Evolutionary conservation across 225 moss, liverwort and hornwort species (phyloP), one percentile per base, ranked within the genome.

Genomic region (Polytrichum formosum): DNA sequence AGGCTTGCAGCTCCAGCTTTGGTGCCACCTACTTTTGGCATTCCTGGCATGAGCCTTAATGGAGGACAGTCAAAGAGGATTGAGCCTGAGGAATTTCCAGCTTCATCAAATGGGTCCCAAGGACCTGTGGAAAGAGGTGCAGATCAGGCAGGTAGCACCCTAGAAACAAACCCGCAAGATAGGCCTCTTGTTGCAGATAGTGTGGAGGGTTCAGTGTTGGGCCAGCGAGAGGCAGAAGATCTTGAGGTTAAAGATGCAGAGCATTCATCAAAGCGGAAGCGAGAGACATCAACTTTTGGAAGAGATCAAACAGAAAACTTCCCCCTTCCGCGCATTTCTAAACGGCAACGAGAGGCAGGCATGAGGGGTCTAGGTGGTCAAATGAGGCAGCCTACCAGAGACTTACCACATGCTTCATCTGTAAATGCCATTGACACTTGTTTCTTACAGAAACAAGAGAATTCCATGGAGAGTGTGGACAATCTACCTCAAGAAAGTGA

Each of bases 391-490:
- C 84, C 83, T 74, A 67, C 74, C 63, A 78, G 67, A 58, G 82
- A 88, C 64, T 85, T 91, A 66, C 87, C 92, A 73, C 89, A 87
- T 62, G 91, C 92, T 53, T 94, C 97, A 46, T 98, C 97, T 59
- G 94, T 94, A 77, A 92, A 94, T 80, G 94, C 97, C 18, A 73
- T 91, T 59, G 92, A 94, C 73, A 90, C 92, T 23, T 77, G 85
- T 59, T 87, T 85, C 65, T 73, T 82, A 64, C 92, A 82, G 19
- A 90, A 89, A 76, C 91, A 92, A 85, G 97, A 87, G 26, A 94
- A 88, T 63, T 94, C 97, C 53, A 85, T 90, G 92, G 94, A 98
- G 79, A 98, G 94, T 84, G 91, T 92, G 54, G 92, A 98, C 78
- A 91, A 94, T 79, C 78, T 81, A 64, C 77, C 73, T 25, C 84